These are phyloP conservation scores for Tricholoma sp. DNA, from an alignment of 768 basidiomycete species.

Conservation along the genomic window DNA sequence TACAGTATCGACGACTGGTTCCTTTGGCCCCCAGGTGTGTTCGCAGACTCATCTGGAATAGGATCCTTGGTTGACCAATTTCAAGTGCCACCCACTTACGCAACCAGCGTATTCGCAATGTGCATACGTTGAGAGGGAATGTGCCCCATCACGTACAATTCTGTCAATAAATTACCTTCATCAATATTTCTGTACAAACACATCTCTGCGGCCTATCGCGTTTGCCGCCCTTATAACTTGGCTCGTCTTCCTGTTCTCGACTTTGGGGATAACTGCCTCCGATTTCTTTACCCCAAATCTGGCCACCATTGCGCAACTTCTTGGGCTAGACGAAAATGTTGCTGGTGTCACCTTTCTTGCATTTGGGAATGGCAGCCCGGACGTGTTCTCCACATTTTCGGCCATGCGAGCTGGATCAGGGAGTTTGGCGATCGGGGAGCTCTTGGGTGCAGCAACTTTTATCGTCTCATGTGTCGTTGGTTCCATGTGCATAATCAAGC, in stretches of 20 bases:
- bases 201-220: constrained; percentile 47
- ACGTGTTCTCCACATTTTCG: constrained; percentile 93
- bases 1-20: constrained; percentile 10
- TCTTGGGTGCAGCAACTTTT: constrained; percentile 93
- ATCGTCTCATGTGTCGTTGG: constrained; percentile 96
- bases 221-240: constrained; percentile 68
- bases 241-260: constrained; percentile 92
- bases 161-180: constrained; percentile 67
- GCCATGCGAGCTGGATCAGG: constrained; percentile 85
- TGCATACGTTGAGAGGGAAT: constrained; percentile 51
- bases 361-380: constrained; percentile 96
- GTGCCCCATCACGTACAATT: constrained; percentile 56
- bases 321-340: constrained; percentile 88
- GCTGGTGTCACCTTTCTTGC: constrained; percentile 97
- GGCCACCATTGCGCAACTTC: constrained; percentile 77
- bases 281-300: constrained; percentile 99
- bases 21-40: constrained; percentile 24
- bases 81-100: constrained; percentile 63
- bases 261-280: constrained; percentile 89
- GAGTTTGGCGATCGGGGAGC: constrained; percentile 88
- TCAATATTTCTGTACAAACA: constrained; percentile 64
- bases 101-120: constrained; percentile 58
- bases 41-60: not conserved
- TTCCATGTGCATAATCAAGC: constrained; percentile 95
- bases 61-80: not conserved